Base-by-base conservation (phyloP, 2,329 filamentous ascomycete genomes). In the Epichloe hybrida region DNA sequence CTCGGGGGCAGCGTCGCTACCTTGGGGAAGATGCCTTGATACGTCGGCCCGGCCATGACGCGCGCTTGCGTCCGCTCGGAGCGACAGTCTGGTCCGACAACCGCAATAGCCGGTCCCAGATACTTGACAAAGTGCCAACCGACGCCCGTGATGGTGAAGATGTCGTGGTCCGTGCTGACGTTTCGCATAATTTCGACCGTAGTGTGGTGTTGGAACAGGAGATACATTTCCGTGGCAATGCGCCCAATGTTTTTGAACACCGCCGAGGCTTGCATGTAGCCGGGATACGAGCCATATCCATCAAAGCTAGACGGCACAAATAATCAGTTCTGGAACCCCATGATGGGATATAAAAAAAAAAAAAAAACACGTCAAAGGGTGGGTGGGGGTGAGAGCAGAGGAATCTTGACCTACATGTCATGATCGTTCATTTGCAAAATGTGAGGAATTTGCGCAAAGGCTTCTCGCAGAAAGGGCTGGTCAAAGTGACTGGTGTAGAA, bases 121-220 rank as follows among this genome's bases (percentile, higher is more conserved):
- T 86, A 96, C 68, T 98, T 98, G 68, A 98, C 81, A 66, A 97
- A 98, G 67, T 98, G 93, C 93, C 93, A 98, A 7, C 93, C 93
- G 20, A 86, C 86, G n/a, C 93, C 91, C 0, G 93, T 97, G 50
- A 98, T 84, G 1, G 91, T 97, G 69, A 98, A 98, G 5, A 98
- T 79, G 60, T 98, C 93, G 46, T 83, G 77, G 62, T 98, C 93
- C 45, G 87, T 86, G 61, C 78, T 86, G 52, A 95, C 84, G 59
- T 95, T 91, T 49, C 90, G 86, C 52, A 98, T 79, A 41, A 97
- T 86, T 63, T 97, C 93, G 3, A 94, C 75, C 0, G 91, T 97
- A 0, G 93, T 97, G 66, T 98, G 93, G 63, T 98, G 93, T 64
- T 98, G 93, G 75, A 98, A 98, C 7, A 98, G 78, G 37, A 98